Evolutionary conservation across 2,329 filamentous ascomycete species (phyloP).

Genomic region (Cadophora gregata): DNA sequence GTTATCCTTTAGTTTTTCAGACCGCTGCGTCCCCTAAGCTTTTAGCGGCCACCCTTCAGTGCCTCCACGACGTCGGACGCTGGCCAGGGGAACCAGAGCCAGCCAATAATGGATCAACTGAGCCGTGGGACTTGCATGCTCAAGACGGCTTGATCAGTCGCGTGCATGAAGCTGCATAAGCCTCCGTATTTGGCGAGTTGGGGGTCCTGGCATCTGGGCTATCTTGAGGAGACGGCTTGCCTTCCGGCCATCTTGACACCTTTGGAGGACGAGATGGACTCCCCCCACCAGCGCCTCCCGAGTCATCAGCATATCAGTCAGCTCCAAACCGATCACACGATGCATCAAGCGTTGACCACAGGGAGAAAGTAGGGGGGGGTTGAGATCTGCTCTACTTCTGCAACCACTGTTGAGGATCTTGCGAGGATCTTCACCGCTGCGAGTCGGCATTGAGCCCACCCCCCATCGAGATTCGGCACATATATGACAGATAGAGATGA

Average conservation of each 20-base stretch:
- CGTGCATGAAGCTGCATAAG: constrained; percentile 28
- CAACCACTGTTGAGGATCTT: not conserved
- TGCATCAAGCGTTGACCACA: not conserved
- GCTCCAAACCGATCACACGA: constrained; percentile 22
- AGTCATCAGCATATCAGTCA: constrained; percentile 21
- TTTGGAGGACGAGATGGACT: not conserved
- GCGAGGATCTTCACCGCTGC: constrained; percentile 20
- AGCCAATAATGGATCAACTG: constrained; percentile 26
- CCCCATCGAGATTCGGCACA: constrained; percentile 1
- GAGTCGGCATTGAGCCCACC: constrained; percentile 2
- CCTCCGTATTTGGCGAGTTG: constrained; percentile 26
- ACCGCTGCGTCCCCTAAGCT: constrained; percentile 23
- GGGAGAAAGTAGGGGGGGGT: not conserved
- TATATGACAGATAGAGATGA: not conserved
- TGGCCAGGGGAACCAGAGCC: constrained; percentile 18
- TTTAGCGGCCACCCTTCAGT: constrained; percentile 17
- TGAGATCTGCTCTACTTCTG: constrained; percentile 12
- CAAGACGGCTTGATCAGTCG: constrained; percentile 21
- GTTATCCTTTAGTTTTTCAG: constrained; percentile 23
- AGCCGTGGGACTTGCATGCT: constrained; percentile 27
- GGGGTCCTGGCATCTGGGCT: constrained; percentile 21
- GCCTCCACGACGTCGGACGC: constrained; percentile 17
- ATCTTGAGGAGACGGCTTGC: constrained; percentile 12
- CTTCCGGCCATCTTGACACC: constrained; percentile 12
- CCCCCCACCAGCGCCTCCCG: constrained; percentile 9